Conservation (phyloP, 495 filamentous ascomycete species). For the Hypoxylon fuscum region DNA sequence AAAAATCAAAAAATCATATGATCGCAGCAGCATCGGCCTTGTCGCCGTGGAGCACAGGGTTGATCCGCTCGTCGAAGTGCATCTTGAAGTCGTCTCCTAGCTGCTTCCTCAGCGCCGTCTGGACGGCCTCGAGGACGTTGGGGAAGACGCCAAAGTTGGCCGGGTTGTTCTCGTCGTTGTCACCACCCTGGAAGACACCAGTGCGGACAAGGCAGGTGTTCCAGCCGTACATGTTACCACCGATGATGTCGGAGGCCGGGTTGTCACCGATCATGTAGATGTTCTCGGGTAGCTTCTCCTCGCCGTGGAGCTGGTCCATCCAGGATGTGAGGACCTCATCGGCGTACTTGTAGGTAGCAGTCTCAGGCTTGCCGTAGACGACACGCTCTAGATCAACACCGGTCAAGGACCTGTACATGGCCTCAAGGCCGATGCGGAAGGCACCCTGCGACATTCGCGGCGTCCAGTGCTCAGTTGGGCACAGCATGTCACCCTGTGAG, state of each 20-base stretch:
- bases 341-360: conserved; percentile 82
- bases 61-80: conserved; percentile 61
- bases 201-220: conserved; percentile 83
- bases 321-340: conserved; percentile 77
- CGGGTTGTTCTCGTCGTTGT: conserved; percentile 92
- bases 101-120: conserved; percentile 92
- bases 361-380: conserved; percentile 85
- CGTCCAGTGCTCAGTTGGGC: conserved; percentile 78
- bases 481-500: conserved; percentile 77
- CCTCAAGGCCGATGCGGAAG: conserved; percentile 80
- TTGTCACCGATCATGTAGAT: conserved; percentile 88
- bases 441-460: conserved; percentile 79
- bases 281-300: conserved; percentile 73
- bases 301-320: conserved; percentile 80
- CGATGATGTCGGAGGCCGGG: conserved; percentile 79
- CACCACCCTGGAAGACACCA: conserved; percentile 64
- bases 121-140: conserved; percentile 87
- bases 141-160: conserved; percentile 89
- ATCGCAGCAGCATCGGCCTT: conserved; percentile 42
- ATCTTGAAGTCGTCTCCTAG: conserved; percentile 67
- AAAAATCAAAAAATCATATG: conserved; percentile 27
- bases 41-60: conserved; percentile 69
- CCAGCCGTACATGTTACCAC: conserved; percentile 85
- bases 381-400: conserved; percentile 80
- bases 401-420: conserved; percentile 79